Base-by-base conservation (phyloP, 164 flowering plant genomes). In the Sedum album region DNA sequence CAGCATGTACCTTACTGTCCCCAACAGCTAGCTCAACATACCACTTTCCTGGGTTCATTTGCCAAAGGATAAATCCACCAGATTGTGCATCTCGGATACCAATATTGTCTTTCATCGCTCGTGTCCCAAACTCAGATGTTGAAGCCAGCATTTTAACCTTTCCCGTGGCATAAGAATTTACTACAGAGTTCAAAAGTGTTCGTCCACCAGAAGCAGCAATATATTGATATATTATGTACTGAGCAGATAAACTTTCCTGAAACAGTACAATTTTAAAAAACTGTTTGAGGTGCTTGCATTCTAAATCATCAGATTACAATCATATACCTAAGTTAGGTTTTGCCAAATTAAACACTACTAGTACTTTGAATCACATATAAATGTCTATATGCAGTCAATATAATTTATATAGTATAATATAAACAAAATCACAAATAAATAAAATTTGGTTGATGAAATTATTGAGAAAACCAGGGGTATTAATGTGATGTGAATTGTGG, bases 41-140 rank as follows among this genome's bases (percentile, higher is more conserved):
- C 87, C 87, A 84, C 85, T 77, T 84, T 46, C 82, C 85, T 33
- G 87, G 81, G 66, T 77, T 77, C 87, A 84, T 84, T 60, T 55
- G 60, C 60, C 60, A 55, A 55, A 55, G 28, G 25, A 55, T 31
- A 55, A 55, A 55, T 21, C 31, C 60, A 55, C 60, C 60, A 7
- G 60, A 55, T 25, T 23, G 60, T 23, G 60, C 60, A 10, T 55
- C 60, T 73, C 76, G 73, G n/a, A 76, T 66, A 3, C 74, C 64
- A 64, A 70, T 76, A 71, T 71, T 61, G 74, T 68, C 79, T 70
- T 70, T 78, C 23, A 74, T 69, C 17, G 72, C 79, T 62, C 71
- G 77, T 53, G 73, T 80, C 1, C 79, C 80, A 10, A 78, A 77
- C 69, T 84, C 87, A 60, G 80, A 77, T 73, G 82, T 85, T n/a